Evolutionary conservation across 257 asterid genomes (phyloP).

Genomic region (Ehretia macrophylla): DNA sequence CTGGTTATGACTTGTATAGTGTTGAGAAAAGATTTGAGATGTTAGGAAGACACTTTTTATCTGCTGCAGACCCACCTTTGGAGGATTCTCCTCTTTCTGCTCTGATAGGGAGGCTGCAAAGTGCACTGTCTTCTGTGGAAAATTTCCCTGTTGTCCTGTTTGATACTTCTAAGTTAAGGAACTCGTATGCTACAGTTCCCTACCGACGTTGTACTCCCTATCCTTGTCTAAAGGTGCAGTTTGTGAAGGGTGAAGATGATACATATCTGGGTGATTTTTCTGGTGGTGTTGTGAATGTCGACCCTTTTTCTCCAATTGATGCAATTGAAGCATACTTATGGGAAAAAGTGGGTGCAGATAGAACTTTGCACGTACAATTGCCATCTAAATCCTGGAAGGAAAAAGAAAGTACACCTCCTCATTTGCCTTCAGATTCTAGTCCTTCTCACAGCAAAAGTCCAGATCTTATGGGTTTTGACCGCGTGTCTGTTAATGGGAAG

Average conservation of each 20-base stretch:
- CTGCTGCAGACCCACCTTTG: conserved; percentile 28
- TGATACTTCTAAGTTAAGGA: conserved; percentile 43
- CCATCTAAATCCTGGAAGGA: conserved; percentile 28
- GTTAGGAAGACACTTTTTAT: conserved; percentile 58
- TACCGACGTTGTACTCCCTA: conserved; percentile 57
- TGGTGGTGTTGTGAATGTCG: conserved; percentile 61
- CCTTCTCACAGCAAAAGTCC: conserved; percentile 31
- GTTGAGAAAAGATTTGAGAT: conserved; percentile 67
- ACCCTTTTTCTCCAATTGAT: conserved; percentile 73
- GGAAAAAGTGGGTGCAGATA: conserved; percentile 46
- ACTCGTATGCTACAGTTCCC: conserved; percentile 77
- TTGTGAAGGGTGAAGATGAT: conserved; percentile 61
- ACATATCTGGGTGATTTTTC: conserved; percentile 43
- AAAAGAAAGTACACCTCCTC: conserved; percentile 28
- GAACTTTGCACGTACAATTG: conserved; percentile 27
- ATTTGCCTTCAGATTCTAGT: conserved; percentile 36
- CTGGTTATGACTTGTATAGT: conserved; percentile 15
- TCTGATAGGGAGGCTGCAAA: conserved; percentile 51
- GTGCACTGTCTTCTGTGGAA: conserved; percentile 80
- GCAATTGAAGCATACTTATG: conserved; percentile 63
- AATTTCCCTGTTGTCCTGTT: conserved; percentile 67
- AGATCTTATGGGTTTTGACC: conserved; percentile 30
- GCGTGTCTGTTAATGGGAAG: conserved; percentile 27
- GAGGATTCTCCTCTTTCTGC: conserved; percentile 45
- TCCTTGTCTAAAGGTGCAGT: conserved; percentile 75